These are phyloP conservation scores for Rubia tinctorum DNA, from an alignment of 305 asterid genomes.

Conservation along the genomic window DNA sequence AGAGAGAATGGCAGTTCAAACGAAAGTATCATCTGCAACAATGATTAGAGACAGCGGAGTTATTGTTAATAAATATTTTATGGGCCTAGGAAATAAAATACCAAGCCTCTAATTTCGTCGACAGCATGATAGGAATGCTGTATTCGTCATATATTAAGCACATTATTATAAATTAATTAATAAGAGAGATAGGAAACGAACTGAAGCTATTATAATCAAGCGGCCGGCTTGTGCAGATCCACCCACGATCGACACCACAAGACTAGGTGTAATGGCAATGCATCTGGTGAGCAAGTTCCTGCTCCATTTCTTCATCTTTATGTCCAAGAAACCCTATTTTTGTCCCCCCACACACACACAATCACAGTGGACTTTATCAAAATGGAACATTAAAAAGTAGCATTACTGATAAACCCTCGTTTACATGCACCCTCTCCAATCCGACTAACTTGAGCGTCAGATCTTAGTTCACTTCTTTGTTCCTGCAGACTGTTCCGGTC, in stretches of 20 bases:
- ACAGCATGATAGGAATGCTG: too few species aligned
- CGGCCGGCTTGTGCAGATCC: conserved; percentile 88
- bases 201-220: conserved; percentile 88
- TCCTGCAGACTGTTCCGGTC: too few species aligned
- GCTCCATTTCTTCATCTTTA: conserved; percentile 72
- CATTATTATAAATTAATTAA: too few species aligned
- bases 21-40: conserved; percentile 82
- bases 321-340: conserved; percentile 11
- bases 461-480: too few species aligned
- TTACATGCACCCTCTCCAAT: too few species aligned
- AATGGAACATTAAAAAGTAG: neutral
- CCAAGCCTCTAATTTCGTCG: too few species aligned
- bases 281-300: conserved; percentile 76
- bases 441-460: too few species aligned
- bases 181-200: conserved; percentile 26
- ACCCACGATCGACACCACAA: conserved; percentile 76
- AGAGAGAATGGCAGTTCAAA: conserved; percentile 83
- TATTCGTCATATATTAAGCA: too few species aligned
- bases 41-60: neutral
- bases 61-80: too few species aligned
- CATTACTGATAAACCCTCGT: too few species aligned
- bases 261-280: conserved; percentile 86
- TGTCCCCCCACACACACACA: neutral
- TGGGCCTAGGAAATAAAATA: too few species aligned
- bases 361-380: neutral